These are phyloP conservation scores for Cetraspora pellucida DNA, from an alignment of 192 early-diverging fungal genomes.

Conservation along the genomic window DNA sequence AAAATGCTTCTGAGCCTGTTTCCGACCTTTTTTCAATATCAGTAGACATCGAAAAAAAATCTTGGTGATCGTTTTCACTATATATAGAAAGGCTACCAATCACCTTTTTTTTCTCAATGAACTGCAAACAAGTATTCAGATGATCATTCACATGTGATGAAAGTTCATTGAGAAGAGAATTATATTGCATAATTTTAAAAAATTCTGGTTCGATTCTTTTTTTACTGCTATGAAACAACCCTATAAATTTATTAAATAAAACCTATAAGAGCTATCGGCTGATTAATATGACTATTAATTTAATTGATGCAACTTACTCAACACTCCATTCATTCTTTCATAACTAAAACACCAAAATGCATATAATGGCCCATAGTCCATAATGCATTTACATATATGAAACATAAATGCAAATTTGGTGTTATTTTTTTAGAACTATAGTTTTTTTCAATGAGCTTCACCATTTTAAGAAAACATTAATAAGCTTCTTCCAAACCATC, in stretches of 20 bases:
- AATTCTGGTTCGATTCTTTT: not conserved
- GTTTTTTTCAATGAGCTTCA: not conserved
- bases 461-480: not conserved
- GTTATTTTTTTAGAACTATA: not conserved
- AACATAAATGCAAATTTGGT: not conserved
- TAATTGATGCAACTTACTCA: no score
- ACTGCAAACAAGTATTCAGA: not conserved
- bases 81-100: not conserved
- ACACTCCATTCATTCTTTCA: not conserved
- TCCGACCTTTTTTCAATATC: not conserved
- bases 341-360: not conserved
- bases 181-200: not conserved
- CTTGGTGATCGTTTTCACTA: not conserved
- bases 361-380: not conserved
- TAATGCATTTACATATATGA: not conserved
- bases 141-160: not conserved
- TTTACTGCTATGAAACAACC: not conserved
- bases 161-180: not conserved
- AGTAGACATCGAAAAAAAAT: not conserved
- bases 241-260: no score
- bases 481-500: not conserved
- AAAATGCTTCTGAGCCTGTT: not conserved
- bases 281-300: not conserved
- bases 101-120: not conserved
- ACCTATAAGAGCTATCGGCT: no score